These are phyloP conservation scores for Hyparrhenia diplandra DNA, from an alignment of 176 grass and related monocot genomes.

Conservation along the genomic window DNA sequence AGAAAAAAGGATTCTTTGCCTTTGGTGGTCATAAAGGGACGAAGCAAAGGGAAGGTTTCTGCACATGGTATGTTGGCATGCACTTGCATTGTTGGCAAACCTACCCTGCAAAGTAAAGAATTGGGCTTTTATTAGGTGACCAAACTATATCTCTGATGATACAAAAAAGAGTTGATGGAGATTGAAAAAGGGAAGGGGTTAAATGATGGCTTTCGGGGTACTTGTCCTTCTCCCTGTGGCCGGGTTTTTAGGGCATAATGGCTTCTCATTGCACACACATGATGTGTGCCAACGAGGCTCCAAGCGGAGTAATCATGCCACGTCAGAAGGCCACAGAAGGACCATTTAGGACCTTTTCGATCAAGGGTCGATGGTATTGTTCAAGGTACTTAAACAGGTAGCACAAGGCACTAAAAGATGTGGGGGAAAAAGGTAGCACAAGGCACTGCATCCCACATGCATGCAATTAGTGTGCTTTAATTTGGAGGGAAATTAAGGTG, in stretches of 20 bases:
- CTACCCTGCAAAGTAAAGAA: constrained; percentile 43
- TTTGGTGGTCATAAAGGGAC: constrained; percentile 39
- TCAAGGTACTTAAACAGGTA: neutral
- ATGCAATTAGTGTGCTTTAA: neutral
- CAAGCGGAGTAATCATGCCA: constrained; percentile 35
- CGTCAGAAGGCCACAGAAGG: constrained; percentile 20
- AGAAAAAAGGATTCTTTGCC: constrained; percentile 41
- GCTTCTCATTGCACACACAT: constrained; percentile 28
- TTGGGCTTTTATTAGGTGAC: constrained; percentile 35
- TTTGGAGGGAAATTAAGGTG: neutral
- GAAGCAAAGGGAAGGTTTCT: constrained; percentile 46
- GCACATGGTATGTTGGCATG: constrained; percentile 61
- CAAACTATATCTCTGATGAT: constrained; percentile 2
- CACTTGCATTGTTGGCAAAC: neutral
- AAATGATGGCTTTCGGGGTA: constrained; percentile 26
- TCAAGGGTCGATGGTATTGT: no score
- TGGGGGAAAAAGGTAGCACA: no score
- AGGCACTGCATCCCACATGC: no score
- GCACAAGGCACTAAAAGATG: neutral
- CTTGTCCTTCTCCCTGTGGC: constrained; percentile 6
- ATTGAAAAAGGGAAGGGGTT: neutral
- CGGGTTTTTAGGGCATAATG: constrained; percentile 36
- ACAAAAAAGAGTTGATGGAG: no score
- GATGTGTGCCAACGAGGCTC: constrained; percentile 32
- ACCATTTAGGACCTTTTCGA: neutral